Base-by-base conservation (phyloP, 225 moss, liverwort and hornwort genomes). In the Asterella californica region DNA sequence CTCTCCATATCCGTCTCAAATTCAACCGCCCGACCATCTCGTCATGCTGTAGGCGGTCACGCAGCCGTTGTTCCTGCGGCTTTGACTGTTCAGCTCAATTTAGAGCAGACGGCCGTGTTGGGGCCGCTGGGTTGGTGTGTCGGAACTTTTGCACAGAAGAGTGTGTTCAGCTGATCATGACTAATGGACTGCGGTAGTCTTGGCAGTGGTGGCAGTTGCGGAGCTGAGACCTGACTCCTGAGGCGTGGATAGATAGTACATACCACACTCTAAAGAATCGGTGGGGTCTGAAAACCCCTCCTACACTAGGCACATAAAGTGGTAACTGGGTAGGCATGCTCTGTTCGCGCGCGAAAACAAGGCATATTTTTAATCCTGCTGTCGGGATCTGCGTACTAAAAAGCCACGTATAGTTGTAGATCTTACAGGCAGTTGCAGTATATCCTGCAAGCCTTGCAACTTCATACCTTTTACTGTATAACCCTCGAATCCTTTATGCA, bases 231-330 rank as follows among this genome's bases (percentile, higher is more conserved):
- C 66, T 66, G 66, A 36, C 34, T 6, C 30, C 69, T 69, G 69
- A 69, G 25, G 24, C 22, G 2, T 47, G 45, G 70, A 70, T 46
- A 42, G 45, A 70, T 70, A 70, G 24, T n/a, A n/a, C n/a, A n/a
- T n/a, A n/a, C n/a, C n/a, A n/a, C 70, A 70, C 45, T 70, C 25
- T 5, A 24, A n/a, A 70, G 45, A 70, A 70, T 70, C 70, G 70
- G 70, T 45, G 70, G 45, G 57, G 4, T 46, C 70, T 70, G 45
- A 24, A 25, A 42, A 46, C 70, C 24, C 46, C 37, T 9, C 45
- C 42, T 32, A 24, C 32, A 33, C 29, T 33, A 33, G 30, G 65
- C 65, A 65, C 65, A 33, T 2, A 57, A 65, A 32, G 65, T 33
- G 12, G 65, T 14, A 27, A 18, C 29, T 65, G 45, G 24, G 73